These are phyloP conservation scores for Heteromeles arbutifolia DNA, from an alignment of 306 rosid genomes.

Conservation along the genomic window DNA sequence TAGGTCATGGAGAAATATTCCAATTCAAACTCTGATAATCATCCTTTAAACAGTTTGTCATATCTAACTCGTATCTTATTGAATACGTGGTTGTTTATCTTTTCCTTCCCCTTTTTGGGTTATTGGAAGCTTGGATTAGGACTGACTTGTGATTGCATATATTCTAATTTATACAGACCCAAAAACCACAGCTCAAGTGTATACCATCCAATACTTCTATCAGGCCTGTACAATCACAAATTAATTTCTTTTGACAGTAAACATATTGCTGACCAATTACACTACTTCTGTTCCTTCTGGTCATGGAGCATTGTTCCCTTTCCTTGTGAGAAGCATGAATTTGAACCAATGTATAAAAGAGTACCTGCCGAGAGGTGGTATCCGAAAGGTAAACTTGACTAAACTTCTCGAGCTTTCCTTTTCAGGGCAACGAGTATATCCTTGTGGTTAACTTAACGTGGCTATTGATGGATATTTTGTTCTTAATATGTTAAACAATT, in stretches of 20 bases:
- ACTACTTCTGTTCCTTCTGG: conserved; percentile 34
- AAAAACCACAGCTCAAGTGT: conserved; percentile 19
- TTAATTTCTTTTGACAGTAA: background rate
- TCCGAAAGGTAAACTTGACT: background rate
- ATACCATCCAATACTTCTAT: background rate
- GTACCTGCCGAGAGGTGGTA: conserved; percentile 5
- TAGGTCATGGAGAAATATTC: conserved; percentile 50
- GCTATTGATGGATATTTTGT: conserved; percentile 10
- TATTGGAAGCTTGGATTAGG: background rate
- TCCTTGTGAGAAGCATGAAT: conserved; percentile 20
- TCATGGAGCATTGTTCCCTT: conserved; percentile 31
- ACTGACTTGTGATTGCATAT: background rate
- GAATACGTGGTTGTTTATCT: background rate
- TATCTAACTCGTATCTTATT: background rate
- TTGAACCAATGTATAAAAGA: background rate
- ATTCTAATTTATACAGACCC: conserved; percentile 25
- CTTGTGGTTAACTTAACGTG: conserved; percentile 52
- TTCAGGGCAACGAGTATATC: conserved; percentile 77
- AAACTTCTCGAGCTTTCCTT: conserved; percentile 10
- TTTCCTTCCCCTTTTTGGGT: background rate
- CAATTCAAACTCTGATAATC: conserved; percentile 36
- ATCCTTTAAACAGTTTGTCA: conserved; percentile 40
- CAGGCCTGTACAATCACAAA: background rate
- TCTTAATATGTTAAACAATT: background rate
- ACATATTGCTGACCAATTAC: background rate